Percentiles rank a stretch among this genome's conserved stretches.
phyloP scores from a whole-genome alignment of 495 filamentous ascomycete species.

The Aspergillus panamensis region DNA sequence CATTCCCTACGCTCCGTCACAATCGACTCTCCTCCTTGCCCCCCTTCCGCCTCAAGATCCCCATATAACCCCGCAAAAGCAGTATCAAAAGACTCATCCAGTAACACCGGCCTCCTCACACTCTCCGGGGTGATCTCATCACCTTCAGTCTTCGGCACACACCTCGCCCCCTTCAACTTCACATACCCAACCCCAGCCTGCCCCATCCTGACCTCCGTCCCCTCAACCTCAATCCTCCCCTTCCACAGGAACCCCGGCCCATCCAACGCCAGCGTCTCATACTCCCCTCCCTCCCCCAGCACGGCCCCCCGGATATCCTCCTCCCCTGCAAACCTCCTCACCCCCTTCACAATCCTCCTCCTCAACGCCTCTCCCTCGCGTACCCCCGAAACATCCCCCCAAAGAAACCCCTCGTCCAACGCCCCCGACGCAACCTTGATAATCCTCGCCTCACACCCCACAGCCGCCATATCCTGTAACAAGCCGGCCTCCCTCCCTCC shows the following conservation, averaged over 20 bases:
- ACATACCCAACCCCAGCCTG: conserved; percentile 71
- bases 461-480: conserved; percentile 74
- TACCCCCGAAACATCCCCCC: conserved; percentile 66
- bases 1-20: conserved; percentile 12
- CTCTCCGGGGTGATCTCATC: conserved; percentile 35
- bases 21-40: neutral
- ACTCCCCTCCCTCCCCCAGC: conserved; percentile 92
- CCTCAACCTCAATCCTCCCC: conserved; percentile 61
- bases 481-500: conserved; percentile 45
- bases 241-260: conserved; percentile 72
- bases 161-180: conserved; percentile 53
- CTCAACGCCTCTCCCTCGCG: conserved; percentile 40
- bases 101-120: conserved; percentile 41
- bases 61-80: conserved; percentile 27
- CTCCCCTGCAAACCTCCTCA: conserved; percentile 63
- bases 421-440: conserved; percentile 94
- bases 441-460: conserved; percentile 76
- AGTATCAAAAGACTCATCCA: conserved; percentile 42
- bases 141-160: conserved; percentile 46
- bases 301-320: conserved; percentile 59
- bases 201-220: conserved; percentile 52
- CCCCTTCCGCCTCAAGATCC: conserved; percentile 4
- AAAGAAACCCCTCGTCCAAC: conserved; percentile 74
- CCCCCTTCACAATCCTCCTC: conserved; percentile 53
- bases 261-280: conserved; percentile 86